Percentiles rank a stretch among this genome's conserved stretches.
Conservation (phyloP, 2,329 filamentous ascomycete genomes). For the Neocucurbitaria cava region DNA sequence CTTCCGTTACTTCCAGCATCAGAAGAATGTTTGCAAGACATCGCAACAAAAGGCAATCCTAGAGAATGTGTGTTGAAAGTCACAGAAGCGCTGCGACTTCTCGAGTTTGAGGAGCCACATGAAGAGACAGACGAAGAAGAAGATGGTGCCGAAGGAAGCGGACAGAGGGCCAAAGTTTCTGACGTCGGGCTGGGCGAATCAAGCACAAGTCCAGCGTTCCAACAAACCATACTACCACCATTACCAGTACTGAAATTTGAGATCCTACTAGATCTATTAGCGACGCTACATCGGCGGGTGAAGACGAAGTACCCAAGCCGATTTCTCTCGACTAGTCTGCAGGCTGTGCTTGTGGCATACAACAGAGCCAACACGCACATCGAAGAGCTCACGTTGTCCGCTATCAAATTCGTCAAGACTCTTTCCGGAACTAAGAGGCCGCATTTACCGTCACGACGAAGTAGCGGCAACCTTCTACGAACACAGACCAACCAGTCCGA, state of each 20-base stretch:
- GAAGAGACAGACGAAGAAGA: constrained; percentile 61
- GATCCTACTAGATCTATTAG: constrained; percentile 72
- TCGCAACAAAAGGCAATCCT: constrained; percentile 79
- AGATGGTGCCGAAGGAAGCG: constrained; percentile 35
- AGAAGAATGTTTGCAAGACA: constrained; percentile 74
- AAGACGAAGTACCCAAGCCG: constrained; percentile 79
- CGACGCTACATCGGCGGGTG: constrained; percentile 75
- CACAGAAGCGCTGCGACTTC: constrained; percentile 71
- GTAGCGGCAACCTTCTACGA: constrained; percentile 56
- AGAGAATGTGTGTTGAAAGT: constrained; percentile 83
- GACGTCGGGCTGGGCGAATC: constrained; percentile 40
- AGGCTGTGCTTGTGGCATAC: constrained; percentile 74
- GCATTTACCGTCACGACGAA: constrained; percentile 64
- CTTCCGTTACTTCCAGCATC: constrained; percentile 69
- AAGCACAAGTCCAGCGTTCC: constrained; percentile 37
- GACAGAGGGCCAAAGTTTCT: constrained; percentile 22
- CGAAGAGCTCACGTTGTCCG: constrained; percentile 71
- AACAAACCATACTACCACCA: constrained; percentile 39
- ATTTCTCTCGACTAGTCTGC: constrained; percentile 78
- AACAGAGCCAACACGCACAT: constrained; percentile 60
- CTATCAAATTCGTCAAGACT: constrained; percentile 74
- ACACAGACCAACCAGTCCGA: constrained; percentile 45
- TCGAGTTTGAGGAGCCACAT: constrained; percentile 59
- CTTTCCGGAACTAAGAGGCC: constrained; percentile 73
- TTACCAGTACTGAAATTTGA: constrained; percentile 66